A percentile compares a stretch with the other conserved stretches of the same genome.
Conservation (phyloP, 352 stramenopile genomes). For the Pythium scleroteichum region DNA sequence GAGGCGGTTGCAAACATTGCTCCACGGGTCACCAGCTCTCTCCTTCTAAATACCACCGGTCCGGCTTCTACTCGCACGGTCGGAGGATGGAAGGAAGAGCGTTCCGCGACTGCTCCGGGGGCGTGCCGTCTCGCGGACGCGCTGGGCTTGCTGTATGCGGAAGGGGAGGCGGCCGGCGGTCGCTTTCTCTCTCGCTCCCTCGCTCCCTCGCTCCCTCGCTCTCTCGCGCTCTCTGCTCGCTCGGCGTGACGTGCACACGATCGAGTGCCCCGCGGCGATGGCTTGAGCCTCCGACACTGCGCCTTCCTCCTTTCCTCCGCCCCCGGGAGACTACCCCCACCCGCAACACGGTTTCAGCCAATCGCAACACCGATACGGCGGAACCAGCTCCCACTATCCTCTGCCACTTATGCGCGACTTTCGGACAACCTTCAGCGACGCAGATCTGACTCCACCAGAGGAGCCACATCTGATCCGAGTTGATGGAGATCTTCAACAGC, state of each 20-base stretch:
- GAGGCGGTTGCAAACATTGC: conserved; percentile 30
- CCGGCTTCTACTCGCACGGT: conserved; percentile 19
- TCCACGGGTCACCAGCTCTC: not conserved
- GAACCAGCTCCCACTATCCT: conserved; percentile 21
- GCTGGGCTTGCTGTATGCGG: no score
- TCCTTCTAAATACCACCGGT: conserved; percentile 1
- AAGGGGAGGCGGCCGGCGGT: not conserved
- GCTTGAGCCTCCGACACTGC: conserved; percentile 11
- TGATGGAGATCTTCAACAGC: no score
- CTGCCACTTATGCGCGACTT: conserved; percentile 37
- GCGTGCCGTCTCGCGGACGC: not conserved
- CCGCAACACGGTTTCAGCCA: conserved; percentile 24
- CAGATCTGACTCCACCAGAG: no score
- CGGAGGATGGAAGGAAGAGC: conserved; percentile 21
- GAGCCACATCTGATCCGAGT: no score
- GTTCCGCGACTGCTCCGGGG: conserved; percentile 5
- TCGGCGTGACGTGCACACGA: conserved; percentile 15
- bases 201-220: conserved; percentile 8
- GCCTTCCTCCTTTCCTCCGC: conserved; percentile 3
- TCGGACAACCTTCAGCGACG: conserved; percentile 22
- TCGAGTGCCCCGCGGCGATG: not conserved
- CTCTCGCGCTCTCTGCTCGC: not conserved
- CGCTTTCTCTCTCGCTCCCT: not conserved
- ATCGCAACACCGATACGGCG: conserved; percentile 3
- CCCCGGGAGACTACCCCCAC: conserved; percentile 10